Conservation (phyloP, 768 basidiomycete species). For the Boletellus ananas region DNA sequence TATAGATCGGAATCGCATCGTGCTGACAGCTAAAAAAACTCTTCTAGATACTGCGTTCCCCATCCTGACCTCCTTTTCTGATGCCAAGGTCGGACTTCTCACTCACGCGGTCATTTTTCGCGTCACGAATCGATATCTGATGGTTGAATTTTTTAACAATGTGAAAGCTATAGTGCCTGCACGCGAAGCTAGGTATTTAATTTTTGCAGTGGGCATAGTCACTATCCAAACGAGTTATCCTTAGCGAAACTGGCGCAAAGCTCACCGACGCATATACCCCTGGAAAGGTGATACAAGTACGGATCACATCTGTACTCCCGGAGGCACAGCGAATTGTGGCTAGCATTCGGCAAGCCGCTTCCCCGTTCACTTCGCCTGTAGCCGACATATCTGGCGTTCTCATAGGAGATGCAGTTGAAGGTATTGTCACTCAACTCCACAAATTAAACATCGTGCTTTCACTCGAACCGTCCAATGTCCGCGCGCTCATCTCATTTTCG, state of each 20-base stretch:
- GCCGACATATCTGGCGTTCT: conserved; percentile 70
- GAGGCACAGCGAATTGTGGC: conserved; percentile 68
- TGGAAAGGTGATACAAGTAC: conserved; percentile 83
- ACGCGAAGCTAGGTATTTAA: conserved; percentile 77
- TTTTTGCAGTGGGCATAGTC: background rate
- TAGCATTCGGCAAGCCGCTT: conserved; percentile 77
- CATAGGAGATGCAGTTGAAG: conserved; percentile 71
- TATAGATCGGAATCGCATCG: conserved; percentile 72
- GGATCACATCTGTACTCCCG: conserved; percentile 61
- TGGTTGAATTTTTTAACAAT: conserved; percentile 91
- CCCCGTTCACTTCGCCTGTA: conserved; percentile 45
- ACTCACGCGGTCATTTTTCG: conserved; percentile 83
- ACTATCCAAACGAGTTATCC: background rate
- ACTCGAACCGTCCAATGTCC: conserved; percentile 63
- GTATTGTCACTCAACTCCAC: conserved; percentile 75
- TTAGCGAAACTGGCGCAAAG: conserved; percentile 63
- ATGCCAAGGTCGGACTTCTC: conserved; percentile 65
- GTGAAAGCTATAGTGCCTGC: conserved; percentile 77
- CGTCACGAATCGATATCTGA: conserved; percentile 70
- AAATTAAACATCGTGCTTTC: conserved; percentile 77
- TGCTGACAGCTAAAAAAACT: conserved; percentile 88
- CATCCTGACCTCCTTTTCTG: conserved; percentile 59
- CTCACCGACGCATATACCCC: conserved; percentile 63
- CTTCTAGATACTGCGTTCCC: conserved; percentile 78
- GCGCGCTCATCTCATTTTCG: conserved; percentile 82